Base-by-base conservation (phyloP, 306 rosid species). In the Oxytropis ochrocephala region DNA sequence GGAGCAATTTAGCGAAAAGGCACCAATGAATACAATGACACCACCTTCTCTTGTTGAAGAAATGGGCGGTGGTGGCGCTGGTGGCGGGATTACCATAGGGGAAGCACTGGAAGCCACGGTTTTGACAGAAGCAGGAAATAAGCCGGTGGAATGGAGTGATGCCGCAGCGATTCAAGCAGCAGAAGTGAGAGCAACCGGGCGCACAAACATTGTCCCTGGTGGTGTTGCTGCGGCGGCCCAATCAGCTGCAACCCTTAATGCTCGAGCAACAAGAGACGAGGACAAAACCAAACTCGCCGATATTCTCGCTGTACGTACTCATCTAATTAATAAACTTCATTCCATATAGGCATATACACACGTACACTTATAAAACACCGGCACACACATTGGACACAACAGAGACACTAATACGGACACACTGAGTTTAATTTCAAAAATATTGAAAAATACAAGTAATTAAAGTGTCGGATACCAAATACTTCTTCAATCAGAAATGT, bases 141-240 rank as follows among this genome's bases (percentile, higher is more conserved):
- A 91, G 67, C 73, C 86, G 0, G 89, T 85, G 48, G 93, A 78
- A 41, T 75, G 79, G 85, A 88, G 92, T 18, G 89, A 86, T 2
- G 93, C 88, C 0, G 96, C 96, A 0, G 96, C 97, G 0, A 91
- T 88, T 56, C 96, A 91, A 52, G 97, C 96, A 0, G 96, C 96
- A 0, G 96, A 86, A 74, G 88, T 82, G 11, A 80, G 93, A 69
- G 96, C 96, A 33, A 86, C 89, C 0, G 88, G 97, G 0, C 80
- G 86, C 4, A 86, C 85, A 38, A 82, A 72, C 83, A 82, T 85
- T 6, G 79, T 84, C 27, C 91, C 91, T 0, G 89, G 89, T 0
- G 88, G 96, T 11, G 85, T 91, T 4, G 96, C 93, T 0, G 91
- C 93, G 0, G 85, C 85, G 0, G 92, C 97, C 0, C 97, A 91